A percentile compares a stretch with the other conserved stretches of the same genome.
These are phyloP conservation scores for Vaccinium vitisidaea DNA, from an alignment of 148 eudicot genomes.

Conservation along the genomic window DNA sequence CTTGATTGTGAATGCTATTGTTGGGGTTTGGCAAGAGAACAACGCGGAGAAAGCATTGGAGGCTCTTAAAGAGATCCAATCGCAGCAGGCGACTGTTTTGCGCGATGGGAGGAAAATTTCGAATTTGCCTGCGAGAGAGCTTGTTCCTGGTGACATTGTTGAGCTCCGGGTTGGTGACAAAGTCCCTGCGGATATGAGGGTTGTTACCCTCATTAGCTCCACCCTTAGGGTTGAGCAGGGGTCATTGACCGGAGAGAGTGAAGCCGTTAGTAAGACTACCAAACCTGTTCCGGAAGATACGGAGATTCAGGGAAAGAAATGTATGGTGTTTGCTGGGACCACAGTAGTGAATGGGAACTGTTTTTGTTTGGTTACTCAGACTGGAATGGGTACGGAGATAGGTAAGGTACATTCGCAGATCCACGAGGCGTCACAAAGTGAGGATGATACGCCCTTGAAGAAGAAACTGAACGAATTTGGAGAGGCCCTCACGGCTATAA, in stretches of 20 bases:
- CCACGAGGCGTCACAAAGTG: conserved; percentile 63
- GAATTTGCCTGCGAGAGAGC: conserved; percentile 65
- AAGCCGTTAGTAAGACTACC: conserved; percentile 75
- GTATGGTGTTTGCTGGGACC: conserved; percentile 81
- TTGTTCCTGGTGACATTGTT: conserved; percentile 91
- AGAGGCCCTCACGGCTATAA: conserved; percentile 59
- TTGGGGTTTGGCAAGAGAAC: conserved; percentile 96
- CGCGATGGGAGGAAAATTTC: conserved; percentile 58
- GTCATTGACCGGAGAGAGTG: conserved; percentile 92
- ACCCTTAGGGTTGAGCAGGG: conserved; percentile 87
- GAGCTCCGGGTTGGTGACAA: conserved; percentile 94
- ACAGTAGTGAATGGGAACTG: conserved; percentile 75
- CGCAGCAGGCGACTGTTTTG: conserved; percentile 65
- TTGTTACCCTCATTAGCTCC: conserved; percentile 72
- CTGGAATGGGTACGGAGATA: conserved; percentile 68
- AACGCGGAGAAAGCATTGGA: conserved; percentile 95
- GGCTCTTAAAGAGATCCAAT: conserved; percentile 90
- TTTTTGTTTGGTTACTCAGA: conserved; percentile 59
- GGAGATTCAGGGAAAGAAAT: conserved; percentile 66
- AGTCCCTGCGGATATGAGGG: conserved; percentile 97
- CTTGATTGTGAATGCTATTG: conserved; percentile 80
- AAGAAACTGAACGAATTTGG: conserved; percentile 81
- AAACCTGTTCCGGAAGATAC: conserved; percentile 64
- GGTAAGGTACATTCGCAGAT: conserved; percentile 71
- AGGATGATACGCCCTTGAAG: conserved; percentile 72